Base-by-base conservation (phyloP, 768 basidiomycete species). In the Kwoniella europaea region DNA sequence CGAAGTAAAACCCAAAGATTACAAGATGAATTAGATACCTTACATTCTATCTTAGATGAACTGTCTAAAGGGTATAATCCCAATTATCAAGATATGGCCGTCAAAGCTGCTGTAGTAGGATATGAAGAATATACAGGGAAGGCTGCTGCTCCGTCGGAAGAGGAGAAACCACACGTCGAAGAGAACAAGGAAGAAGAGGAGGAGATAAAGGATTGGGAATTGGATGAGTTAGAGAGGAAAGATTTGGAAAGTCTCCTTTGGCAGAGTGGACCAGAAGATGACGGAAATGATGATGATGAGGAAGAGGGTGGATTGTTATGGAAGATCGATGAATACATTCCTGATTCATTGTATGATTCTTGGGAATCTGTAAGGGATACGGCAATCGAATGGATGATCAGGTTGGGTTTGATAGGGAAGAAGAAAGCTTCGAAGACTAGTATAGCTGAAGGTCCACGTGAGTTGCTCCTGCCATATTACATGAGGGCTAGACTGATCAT, bases 71-170 rank as follows among this genome's bases (percentile, higher is more conserved):
- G 91, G 4, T 98, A 97, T 85, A 99, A 99, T 82, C 96, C 96
- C 16, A 99, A 99, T 83, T 98, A 98, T 84, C 95, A 98, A 82
- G 96, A 99, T 81, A 98, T 99, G 96, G 94, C 94, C 2, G 96
- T 98, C 59, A 88, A 97, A 35, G 95, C 96, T 75, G 95, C 96
- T 18, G 94, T 98, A 16, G 90, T 94, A 58, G 95, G 94, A 15
- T 98, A 92, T 90, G 92, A 94, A 80, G 89, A 85, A 61, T 70
- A 76, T 16, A 57, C 55, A 3, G 68, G 67, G 13, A 46, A 35
- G 18, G 54, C 63, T 6, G 42, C 68, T 35, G 29, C 29, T 54
- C 61, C 65, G 13, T 56, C 53, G 35, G 65, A 67, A 69, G 75
- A 71, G 50, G n/a, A 15, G 24, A 59, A 71, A 52, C 24, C 42